phyloP scores from a whole-genome alignment of 176 grass and related monocot genomes.

The Luzula sylvatica region DNA sequence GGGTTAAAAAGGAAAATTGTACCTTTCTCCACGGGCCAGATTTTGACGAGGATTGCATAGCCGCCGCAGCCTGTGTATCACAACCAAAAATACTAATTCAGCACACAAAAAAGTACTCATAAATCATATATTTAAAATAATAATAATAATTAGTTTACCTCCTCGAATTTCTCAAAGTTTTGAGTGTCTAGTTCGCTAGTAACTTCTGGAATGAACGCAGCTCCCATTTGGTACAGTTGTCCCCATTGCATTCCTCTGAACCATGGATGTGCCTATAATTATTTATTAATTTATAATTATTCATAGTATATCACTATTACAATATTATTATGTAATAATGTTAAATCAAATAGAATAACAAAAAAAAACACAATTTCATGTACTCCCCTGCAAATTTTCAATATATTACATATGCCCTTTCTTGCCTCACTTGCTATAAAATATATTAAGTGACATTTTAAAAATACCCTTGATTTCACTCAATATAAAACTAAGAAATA shows the following conservation, averaged over 20 bases:
- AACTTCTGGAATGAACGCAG: constrained; percentile 95
- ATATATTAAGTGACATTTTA: too few relatives aligned
- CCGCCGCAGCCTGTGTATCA: constrained; percentile 43
- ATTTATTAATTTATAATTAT: background rate
- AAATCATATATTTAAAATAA: constrained; percentile 14
- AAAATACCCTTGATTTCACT: too few relatives aligned
- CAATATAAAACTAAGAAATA: too few relatives aligned
- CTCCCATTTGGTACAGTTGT: constrained; percentile 86
- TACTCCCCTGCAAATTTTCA: too few relatives aligned
- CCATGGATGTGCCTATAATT: constrained; percentile 70
- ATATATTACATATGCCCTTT: too few relatives aligned
- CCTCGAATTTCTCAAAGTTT: constrained; percentile 91
- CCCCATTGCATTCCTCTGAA: constrained; percentile 78
- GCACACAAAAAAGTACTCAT: constrained; percentile 5
- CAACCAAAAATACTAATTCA: constrained; percentile 10
- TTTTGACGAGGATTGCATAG: constrained; percentile 84
- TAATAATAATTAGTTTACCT: constrained; percentile 36
- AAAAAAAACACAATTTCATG: constrained; percentile 19
- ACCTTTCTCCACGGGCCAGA: constrained; percentile 99
- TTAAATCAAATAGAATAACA: constrained; percentile 3
- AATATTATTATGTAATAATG: background rate
- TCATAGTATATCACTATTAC: background rate
- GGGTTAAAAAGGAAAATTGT: constrained; percentile 11
- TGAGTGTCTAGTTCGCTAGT: constrained; percentile 77
- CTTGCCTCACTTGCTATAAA: too few relatives aligned